Base-by-base conservation (phyloP, 2,329 filamentous ascomycete genomes). In the Fusarium napiforme region DNA sequence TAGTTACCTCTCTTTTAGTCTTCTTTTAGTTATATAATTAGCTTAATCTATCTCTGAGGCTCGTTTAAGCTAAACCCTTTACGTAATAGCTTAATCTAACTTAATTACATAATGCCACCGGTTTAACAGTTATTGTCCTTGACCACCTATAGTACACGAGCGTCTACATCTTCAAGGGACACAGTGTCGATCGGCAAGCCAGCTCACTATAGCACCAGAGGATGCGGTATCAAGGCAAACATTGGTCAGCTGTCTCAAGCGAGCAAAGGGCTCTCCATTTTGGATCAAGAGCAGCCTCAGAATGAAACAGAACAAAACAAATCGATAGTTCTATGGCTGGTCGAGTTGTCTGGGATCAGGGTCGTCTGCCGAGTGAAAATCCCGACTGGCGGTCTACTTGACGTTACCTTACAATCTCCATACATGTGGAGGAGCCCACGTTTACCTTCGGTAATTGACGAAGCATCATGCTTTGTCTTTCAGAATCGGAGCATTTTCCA, bases 361-460 rank as follows among this genome's bases (percentile, higher is more conserved):
- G 49, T 56, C 55, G 55, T 68, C 67, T 71, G 49, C 71, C 71
- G 67, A 67, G 58, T 72, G 71, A 64, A 55, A 74, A 71, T 66
- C 49, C 66, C 71, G 71, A 74, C 71, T 74, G 71, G 71, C 71
- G 71, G 71, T 73, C 71, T 73, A 61, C 43, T 72, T 46, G 60
- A 60, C 56, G 64, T 37, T 72, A 61, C 69, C 39, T 64, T 43
- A 57, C 32, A 40, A 65, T 70, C 55, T 42, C 65, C 69, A 66
- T 65, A 58, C 32, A 46, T 30, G 56, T 73, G 70, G 57, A 66
- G 46, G 60, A 71, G 40, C 53, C 57, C 46, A 46, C 47, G 60
- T 57, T 66, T 57, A 60, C 60, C 45, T 53, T 55, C 66, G 60
- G 66, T 70, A 70, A 70, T 66, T 70, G 66, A 59, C 28, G 52